phyloP scores from a whole-genome alignment of 225 moss, liverwort and hornwort genomes.

The Bryum argenteum region DNA sequence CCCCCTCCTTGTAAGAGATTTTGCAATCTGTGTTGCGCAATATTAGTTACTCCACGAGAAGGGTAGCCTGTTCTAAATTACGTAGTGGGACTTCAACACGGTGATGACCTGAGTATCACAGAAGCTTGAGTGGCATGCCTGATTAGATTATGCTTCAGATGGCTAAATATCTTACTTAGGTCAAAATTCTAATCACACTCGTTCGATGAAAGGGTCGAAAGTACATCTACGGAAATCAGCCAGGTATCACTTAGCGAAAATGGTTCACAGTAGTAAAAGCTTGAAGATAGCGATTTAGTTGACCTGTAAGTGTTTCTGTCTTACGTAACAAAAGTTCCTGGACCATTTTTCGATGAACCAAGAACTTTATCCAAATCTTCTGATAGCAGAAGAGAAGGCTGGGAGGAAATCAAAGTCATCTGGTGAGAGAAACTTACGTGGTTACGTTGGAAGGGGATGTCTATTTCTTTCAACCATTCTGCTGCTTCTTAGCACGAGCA shows the following conservation, averaged over 20 bases:
- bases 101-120: not conserved
- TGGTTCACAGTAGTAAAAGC: not conserved
- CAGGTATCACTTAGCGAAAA: not conserved
- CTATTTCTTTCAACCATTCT: not conserved
- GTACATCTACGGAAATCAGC: no score
- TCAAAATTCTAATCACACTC: not conserved
- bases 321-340: no score
- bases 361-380: not conserved
- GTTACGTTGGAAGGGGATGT: not conserved
- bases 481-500: not conserved
- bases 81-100: not conserved
- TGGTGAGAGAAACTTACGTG: slow-evolving; percentile 8
- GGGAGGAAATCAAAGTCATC: not conserved
- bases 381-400: not conserved
- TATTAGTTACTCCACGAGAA: not conserved
- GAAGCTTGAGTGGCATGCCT: not conserved
- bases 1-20: not conserved
- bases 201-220: not conserved
- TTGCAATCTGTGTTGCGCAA: slow-evolving; percentile 6
- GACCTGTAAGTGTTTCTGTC: not conserved
- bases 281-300: not conserved
- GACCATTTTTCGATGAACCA: no score
- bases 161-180: not conserved
- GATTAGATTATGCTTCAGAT: not conserved
- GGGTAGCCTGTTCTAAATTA: not conserved